Evolutionary conservation across 179 eudicot genomes (phyloP).

Genomic region (Dionaea muscipula): DNA sequence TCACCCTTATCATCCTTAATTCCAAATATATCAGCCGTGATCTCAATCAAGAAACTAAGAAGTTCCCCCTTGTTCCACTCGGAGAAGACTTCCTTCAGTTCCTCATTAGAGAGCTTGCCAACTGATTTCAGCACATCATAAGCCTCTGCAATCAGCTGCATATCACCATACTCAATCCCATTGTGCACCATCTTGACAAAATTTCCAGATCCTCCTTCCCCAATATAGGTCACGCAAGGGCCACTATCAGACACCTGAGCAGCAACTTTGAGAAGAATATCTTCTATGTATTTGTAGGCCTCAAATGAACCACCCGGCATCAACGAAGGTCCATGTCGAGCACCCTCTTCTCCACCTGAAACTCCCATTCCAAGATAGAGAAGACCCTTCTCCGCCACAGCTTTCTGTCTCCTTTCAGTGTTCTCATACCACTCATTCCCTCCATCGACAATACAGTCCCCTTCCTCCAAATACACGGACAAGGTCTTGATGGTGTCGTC

Average conservation of each 20-base stretch:
- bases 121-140: conserved; percentile 76
- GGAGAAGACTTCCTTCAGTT: conserved; percentile 53
- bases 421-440: conserved; percentile 92
- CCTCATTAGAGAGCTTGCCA: conserved; percentile 83
- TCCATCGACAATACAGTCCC: conserved; percentile 78
- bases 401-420: conserved; percentile 79
- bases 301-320: conserved; percentile 90
- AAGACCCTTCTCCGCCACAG: conserved; percentile 49
- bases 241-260: conserved; percentile 89
- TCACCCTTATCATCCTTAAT: conserved; percentile 68
- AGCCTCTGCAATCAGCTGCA: conserved; percentile 92
- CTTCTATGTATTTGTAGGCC: conserved; percentile 72
- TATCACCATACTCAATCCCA: conserved; percentile 88
- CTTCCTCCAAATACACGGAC: conserved; percentile 61
- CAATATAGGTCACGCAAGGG: conserved; percentile 85
- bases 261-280: conserved; percentile 74
- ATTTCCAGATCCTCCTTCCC: conserved; percentile 83
- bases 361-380: conserved; percentile 96
- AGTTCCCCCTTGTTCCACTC: conserved; percentile 95
- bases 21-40: conserved; percentile 75
- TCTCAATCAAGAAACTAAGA: conserved; percentile 72
- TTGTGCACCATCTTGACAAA: conserved; percentile 90
- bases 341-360: conserved; percentile 96
- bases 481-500: conserved; percentile 72
- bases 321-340: conserved; percentile 77